These are phyloP conservation scores for Fusarium pseudonygamai DNA, from an alignment of 2,329 filamentous ascomycete species.

Conservation along the genomic window DNA sequence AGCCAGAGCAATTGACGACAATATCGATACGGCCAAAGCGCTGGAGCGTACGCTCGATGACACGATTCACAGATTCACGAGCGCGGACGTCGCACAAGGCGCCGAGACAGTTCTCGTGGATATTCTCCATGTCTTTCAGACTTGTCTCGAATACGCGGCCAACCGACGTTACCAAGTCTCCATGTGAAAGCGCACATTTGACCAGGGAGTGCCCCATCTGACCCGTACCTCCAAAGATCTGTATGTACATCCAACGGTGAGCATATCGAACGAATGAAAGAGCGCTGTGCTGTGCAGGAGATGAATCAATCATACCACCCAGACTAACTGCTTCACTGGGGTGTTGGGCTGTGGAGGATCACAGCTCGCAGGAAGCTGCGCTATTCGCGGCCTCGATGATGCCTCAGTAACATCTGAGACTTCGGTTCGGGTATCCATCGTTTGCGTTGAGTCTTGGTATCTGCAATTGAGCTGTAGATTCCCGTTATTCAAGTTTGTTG, in stretches of 20 bases:
- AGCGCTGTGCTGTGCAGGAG: neutral
- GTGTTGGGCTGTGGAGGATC: slow-evolving; percentile 80
- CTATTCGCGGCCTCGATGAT: slow-evolving; percentile 42
- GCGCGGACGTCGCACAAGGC: slow-evolving; percentile 91
- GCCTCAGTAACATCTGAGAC: slow-evolving; percentile 40
- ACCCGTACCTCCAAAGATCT: slow-evolving; percentile 96
- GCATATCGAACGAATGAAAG: neutral
- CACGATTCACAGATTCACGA: slow-evolving; percentile 77
- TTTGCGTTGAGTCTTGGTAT: neutral
- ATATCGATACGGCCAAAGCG: slow-evolving; percentile 87
- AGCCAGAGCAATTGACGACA: slow-evolving; percentile 92
- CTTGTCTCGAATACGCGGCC: slow-evolving; percentile 83
- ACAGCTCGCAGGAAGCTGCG: slow-evolving; percentile 82
- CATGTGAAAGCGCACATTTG: slow-evolving; percentile 80
- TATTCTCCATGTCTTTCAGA: slow-evolving; percentile 74
- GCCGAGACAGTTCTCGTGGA: slow-evolving; percentile 78
- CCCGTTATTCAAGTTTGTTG: neutral
- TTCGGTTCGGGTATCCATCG: slow-evolving; percentile 43
- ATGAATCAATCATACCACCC: slow-evolving; percentile 70
- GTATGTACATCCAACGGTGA: slow-evolving; percentile 46
- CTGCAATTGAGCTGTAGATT: neutral
- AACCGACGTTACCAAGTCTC: slow-evolving; percentile 86
- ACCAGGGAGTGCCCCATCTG: slow-evolving; percentile 94
- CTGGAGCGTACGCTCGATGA: slow-evolving; percentile 74
- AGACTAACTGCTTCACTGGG: slow-evolving; percentile 79